Evolutionary conservation across 495 filamentous ascomycete species (phyloP), one percentile per base, ranked within the genome.

Genomic region (Chaetomium tenue): DNA sequence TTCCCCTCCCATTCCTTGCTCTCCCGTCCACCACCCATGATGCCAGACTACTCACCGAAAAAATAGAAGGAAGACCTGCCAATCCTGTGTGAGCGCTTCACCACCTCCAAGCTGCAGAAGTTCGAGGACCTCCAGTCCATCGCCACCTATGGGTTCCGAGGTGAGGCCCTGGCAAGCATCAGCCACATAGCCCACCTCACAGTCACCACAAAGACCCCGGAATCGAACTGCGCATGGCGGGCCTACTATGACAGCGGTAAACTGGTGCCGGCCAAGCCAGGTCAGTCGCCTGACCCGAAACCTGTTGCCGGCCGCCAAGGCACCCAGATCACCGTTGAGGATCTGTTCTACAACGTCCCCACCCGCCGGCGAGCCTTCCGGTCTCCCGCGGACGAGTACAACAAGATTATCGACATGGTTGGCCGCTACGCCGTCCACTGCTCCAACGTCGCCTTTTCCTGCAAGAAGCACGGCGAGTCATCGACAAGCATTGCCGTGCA

Each of bases 341-440:
- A 99, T 72, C 78, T 99, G 11, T 99, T 98, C 75, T 99, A 96
- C 80, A 98, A 97, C 69, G 85, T 97, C 2, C 93, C 92, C 4
- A 96, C 88, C 13, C 85, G 95, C 55, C 87, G 92, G 16, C 86
- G 88, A 62, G 94, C 95, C 25, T 99, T 98, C 69, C 85, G 94
- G 48, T 97, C 93, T 33, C 77, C 90, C 25, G 92, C 92, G 44
- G 95, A 98, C 74, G 95, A 99, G 76, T 98, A 96, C 75, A 91
- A 94, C 63, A 98, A 99, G 76, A 97, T 99, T 55, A 88, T 97
- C 12, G 94, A 98, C 74, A 86, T 97, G 61, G 91, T 98, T 30
- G 91, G 95, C 16, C 87, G 91, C 46, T 97, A 97, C 77, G 92
- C 95, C 20, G 86, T 99, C n/a, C 95, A 99, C 77, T 97, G 95